Evolutionary conservation across 2,329 filamentous ascomycete species (phyloP).

Genomic region (Fusarium sp.): DNA sequence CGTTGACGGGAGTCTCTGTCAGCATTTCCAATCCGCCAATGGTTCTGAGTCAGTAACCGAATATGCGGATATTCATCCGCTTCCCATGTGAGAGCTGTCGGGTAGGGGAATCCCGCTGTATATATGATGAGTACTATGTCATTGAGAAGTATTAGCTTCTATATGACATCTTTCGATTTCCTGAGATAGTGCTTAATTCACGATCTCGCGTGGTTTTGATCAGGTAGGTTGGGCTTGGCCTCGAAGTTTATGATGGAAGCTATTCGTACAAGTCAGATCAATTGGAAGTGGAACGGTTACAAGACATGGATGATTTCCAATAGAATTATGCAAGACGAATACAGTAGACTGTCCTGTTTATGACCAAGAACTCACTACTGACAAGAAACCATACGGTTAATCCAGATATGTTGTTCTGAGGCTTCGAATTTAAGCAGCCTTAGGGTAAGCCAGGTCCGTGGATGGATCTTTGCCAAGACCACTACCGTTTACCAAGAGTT

Average conservation of each 20-base stretch:
- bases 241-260: background rate
- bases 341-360: background rate
- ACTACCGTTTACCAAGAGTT: slow-evolving; percentile 4
- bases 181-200: background rate
- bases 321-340: rapidly evolving
- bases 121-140: background rate
- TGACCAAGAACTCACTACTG: rapidly evolving
- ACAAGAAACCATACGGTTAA: background rate
- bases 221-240: rapidly evolving
- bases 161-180: background rate
- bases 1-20: slow-evolving; percentile 24
- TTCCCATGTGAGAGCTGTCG: background rate
- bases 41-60: slow-evolving; percentile 28
- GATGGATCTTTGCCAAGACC: background rate
- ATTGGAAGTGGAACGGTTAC: rapidly evolving
- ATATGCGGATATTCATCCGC: slow-evolving; percentile 11
- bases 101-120: background rate
- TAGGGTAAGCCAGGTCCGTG: background rate
- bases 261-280: background rate
- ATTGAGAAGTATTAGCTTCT: background rate
- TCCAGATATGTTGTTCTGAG: background rate
- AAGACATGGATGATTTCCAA: background rate
- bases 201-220: background rate
- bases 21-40: slow-evolving; percentile 38
- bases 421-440: background rate